Conservation (phyloP, 305 asterid species). For the Solanum hybrid region DNA sequence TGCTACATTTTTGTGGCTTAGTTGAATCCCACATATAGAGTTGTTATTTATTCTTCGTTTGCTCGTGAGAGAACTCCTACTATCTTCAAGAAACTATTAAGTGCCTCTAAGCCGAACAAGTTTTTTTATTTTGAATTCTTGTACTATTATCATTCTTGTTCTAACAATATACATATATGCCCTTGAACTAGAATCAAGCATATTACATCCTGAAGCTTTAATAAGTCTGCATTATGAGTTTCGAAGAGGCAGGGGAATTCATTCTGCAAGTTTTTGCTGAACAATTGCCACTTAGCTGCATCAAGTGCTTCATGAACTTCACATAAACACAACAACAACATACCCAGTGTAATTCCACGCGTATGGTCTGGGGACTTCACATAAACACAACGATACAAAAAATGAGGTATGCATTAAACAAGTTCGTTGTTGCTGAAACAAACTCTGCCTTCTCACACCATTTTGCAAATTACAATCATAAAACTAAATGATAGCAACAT, state of each 20-base stretch:
- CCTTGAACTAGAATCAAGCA: not conserved
- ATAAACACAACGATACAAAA: not conserved
- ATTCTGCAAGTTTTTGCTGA: no score
- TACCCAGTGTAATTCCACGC: fast-evolving
- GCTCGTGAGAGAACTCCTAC: no score
- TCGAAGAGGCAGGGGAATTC: no score
- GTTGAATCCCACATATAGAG: fast-evolving
- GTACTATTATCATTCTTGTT: no score
- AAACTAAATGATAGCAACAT: not conserved
- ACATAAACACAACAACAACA: not conserved
- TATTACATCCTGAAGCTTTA: not conserved
- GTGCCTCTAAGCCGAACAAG: no score
- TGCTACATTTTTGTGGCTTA: no score
- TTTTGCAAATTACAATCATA: not conserved
- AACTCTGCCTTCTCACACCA: not conserved
- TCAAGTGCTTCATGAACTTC: not conserved
- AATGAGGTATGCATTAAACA: not conserved
- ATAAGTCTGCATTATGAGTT: no score
- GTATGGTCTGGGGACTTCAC: fast-evolving
- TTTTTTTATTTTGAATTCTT: no score
- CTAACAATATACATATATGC: not conserved
- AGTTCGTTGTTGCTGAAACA: not conserved
- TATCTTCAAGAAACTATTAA: no score
- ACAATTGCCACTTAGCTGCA: not conserved
- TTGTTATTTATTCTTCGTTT: no score